Conservation (phyloP, 2,329 filamentous ascomycete genomes). For the Hymenoscyphus repandus region DNA sequence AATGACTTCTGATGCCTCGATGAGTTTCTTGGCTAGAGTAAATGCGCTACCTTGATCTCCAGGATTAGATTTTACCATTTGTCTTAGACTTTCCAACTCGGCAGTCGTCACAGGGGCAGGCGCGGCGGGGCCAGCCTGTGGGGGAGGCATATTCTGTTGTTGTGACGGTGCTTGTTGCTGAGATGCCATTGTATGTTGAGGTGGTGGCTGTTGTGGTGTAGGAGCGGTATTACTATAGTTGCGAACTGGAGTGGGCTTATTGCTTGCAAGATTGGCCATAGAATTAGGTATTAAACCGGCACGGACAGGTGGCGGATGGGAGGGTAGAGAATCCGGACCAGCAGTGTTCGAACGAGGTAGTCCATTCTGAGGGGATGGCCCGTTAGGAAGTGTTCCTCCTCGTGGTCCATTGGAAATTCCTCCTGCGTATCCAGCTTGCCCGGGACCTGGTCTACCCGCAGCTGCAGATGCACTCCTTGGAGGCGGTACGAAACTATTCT, state of each 20-base stretch:
- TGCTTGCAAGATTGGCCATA: constrained; percentile 45
- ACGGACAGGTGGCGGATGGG: constrained; percentile 58
- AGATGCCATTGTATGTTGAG: not conserved
- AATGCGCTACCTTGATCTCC: constrained; percentile 68
- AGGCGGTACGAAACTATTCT: constrained; percentile 24
- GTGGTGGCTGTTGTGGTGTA: constrained; percentile 12
- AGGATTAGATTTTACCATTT: constrained; percentile 64
- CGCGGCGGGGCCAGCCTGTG: constrained; percentile 8
- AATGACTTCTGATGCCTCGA: constrained; percentile 77
- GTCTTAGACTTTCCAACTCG: constrained; percentile 70
- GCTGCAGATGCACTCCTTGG: constrained; percentile 26
- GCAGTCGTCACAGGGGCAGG: constrained; percentile 60
- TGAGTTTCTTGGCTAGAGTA: constrained; percentile 71
- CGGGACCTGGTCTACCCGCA: constrained; percentile 10
- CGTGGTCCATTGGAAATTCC: constrained; percentile 12
- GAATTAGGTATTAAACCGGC: constrained; percentile 58
- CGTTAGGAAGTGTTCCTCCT: constrained; percentile 16
- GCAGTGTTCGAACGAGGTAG: constrained; percentile 15
- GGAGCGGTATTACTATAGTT: constrained; percentile 30
- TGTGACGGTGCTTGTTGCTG: constrained; percentile 2
- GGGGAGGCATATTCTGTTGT: not conserved
- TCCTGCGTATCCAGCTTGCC: constrained; percentile 6
- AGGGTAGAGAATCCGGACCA: constrained; percentile 41
- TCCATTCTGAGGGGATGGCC: constrained; percentile 33
- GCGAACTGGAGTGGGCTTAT: constrained; percentile 49